Base-by-base conservation (phyloP, 1,284 basidiomycete genomes). In the Malassezia nana region DNA sequence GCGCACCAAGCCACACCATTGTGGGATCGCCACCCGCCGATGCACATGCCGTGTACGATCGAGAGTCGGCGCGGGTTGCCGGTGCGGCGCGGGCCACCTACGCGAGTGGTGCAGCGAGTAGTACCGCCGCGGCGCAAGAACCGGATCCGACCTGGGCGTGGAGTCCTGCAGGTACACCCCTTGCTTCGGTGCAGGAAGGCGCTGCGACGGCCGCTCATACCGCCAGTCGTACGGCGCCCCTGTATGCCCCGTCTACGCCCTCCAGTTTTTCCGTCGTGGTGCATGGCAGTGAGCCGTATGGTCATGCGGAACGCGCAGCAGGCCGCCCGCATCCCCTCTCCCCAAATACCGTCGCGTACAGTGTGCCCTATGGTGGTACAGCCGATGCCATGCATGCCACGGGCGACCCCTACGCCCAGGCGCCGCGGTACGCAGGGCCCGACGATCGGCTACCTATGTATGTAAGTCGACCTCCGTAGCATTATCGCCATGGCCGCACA, bases 261-360 rank as follows among this genome's bases (percentile, higher is more conserved):
- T 32, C 41, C 7, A 29, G 35, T 13, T 55, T 55, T 31, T 16
- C 47, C 10, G 53, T 55, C 1, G 53, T 55, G 26, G 48, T 55
- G 33, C 53, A 55, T 25, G 48, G 42, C 46, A 35, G 35, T 20
- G 31, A 43, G 12, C 29, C 40, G 43, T 50, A 50, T 24, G 39
- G 25, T 2, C 33, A 18, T n/a, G 6, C 46, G 6, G 35, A 38
- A 13, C 22, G 15, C 5, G 20, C 13, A 5, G 28, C 15, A 6
- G 15, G 31, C 9, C 18, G 6, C 13, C 31, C 24, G 45, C 22
- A 25, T 12, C 24, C 30, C 20, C 16, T 29, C 26, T 44, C 42
- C 9, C 42, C 26, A 6, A 12, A 13, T 5, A 22, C 33, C 12
- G 16, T 30, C 18, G 9, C 25, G 39, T 25, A 31, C 33, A 24